Evolutionary conservation across 176 grass and related monocot genomes (phyloP).

Genomic region (Hordeum marinum): DNA sequence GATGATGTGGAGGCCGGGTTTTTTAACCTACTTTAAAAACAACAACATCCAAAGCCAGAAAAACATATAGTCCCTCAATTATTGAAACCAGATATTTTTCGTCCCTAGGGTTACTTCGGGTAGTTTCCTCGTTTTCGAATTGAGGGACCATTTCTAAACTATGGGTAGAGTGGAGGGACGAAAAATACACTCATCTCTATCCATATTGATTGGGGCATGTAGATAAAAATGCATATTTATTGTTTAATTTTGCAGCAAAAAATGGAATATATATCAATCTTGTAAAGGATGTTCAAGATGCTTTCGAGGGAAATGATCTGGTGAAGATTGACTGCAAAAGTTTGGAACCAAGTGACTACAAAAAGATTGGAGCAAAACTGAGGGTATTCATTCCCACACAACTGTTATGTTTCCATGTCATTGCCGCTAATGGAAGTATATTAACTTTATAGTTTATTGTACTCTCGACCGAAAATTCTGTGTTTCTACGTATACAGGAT

Average conservation of each 20-base stretch:
- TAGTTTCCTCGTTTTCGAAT: background rate
- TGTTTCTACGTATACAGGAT: constrained; percentile 59
- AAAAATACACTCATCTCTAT: background rate
- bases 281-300: constrained; percentile 79
- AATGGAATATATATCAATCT: constrained; percentile 96
- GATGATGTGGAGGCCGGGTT: no score
- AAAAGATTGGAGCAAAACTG: constrained; percentile 94
- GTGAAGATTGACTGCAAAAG: constrained; percentile 81
- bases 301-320: constrained; percentile 80
- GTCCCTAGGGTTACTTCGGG: background rate
- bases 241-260: constrained; percentile 54
- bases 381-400: constrained; percentile 40
- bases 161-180: background rate
- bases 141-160: background rate
- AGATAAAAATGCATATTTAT: background rate
- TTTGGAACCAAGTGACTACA: constrained; percentile 96
- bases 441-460: background rate
- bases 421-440: constrained; percentile 9
- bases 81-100: no score
- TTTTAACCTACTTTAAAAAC: no score
- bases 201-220: background rate
- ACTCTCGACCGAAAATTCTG: constrained; percentile 4
- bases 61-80: no score
- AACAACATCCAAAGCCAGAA: no score
- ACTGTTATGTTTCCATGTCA: constrained; percentile 20